Evolutionary conservation across 2,329 filamentous ascomycete genomes (phyloP).

Genomic region (Fonsecaea pugnacius): DNA sequence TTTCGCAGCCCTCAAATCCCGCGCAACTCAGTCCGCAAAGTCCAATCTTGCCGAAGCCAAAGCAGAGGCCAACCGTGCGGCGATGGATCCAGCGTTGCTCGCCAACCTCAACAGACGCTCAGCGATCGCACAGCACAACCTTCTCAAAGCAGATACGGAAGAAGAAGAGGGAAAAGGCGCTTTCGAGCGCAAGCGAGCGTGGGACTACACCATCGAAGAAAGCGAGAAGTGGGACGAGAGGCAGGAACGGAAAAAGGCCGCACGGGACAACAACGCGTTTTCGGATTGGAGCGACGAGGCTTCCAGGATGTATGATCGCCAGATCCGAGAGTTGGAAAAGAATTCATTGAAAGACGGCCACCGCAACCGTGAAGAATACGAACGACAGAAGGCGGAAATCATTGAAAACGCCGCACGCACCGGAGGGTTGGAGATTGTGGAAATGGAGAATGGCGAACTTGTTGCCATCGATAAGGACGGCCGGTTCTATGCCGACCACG

Average conservation of each 20-base stretch:
- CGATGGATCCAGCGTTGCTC: constrained; percentile 76
- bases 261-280: constrained; percentile 85
- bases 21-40: constrained; percentile 57
- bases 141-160: constrained; percentile 88
- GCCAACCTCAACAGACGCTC: constrained; percentile 80
- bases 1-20: constrained; percentile 37
- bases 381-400: constrained; percentile 69
- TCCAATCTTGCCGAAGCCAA: constrained; percentile 83
- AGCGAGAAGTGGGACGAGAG: constrained; percentile 92
- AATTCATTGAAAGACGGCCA: constrained; percentile 41
- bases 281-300: constrained; percentile 86
- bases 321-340: constrained; percentile 75
- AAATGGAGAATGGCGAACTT: constrained; percentile 92
- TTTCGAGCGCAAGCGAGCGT: constrained; percentile 95
- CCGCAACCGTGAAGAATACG: constrained; percentile 75
- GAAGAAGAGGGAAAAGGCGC: constrained; percentile 66
- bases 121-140: constrained; percentile 86
- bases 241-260: constrained; percentile 79
- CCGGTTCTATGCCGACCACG: constrained; percentile 85
- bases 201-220: constrained; percentile 98
- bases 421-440: constrained; percentile 87
- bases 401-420: constrained; percentile 81
- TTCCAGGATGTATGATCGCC: constrained; percentile 90
- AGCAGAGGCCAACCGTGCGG: constrained; percentile 77
- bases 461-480: constrained; percentile 92